A percentile compares a stretch with the other conserved stretches of the same genome.
Conservation (phyloP, 495 filamentous ascomycete species). For the Aspergillus olivimuriae region DNA sequence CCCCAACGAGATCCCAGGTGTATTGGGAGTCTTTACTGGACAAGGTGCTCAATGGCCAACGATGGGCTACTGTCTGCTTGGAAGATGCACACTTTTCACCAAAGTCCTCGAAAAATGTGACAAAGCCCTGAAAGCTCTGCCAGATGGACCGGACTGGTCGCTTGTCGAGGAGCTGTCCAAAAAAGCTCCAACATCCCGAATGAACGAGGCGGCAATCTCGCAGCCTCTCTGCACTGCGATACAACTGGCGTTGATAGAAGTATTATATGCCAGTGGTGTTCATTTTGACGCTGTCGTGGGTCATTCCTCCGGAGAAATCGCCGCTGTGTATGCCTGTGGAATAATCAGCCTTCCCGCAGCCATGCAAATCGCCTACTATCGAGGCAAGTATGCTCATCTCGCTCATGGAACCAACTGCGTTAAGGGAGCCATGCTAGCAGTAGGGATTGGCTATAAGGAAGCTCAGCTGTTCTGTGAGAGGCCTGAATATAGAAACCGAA, state of each 20-base stretch:
- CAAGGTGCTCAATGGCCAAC: conserved; percentile 63
- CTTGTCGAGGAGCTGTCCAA: conserved; percentile 18
- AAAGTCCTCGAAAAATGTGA: conserved; percentile 14
- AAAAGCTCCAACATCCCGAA: conserved; percentile 8
- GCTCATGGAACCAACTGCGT: neutral
- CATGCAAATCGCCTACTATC: conserved; percentile 46
- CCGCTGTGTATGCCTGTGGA: conserved; percentile 28
- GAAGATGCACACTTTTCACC: conserved; percentile 5
- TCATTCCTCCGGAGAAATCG: conserved; percentile 33
- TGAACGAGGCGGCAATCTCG: conserved; percentile 30
- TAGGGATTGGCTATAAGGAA: conserved; percentile 14
- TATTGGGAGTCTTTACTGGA: conserved; percentile 43
- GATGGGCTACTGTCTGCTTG: conserved; percentile 46
- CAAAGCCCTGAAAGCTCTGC: conserved; percentile 17
- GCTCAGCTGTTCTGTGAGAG: conserved; percentile 27
- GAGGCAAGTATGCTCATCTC: conserved; percentile 29
- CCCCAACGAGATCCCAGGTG: conserved; percentile 1
- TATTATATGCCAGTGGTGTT: conserved; percentile 16
- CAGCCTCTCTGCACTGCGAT: conserved; percentile 37
- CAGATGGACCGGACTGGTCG: conserved; percentile 15
- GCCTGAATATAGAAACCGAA: conserved; percentile 19
- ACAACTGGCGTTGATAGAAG: conserved; percentile 23
- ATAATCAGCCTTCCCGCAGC: conserved; percentile 30
- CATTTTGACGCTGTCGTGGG: conserved; percentile 24
- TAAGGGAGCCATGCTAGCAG: conserved; percentile 6